A percentile compares a stretch with the other conserved stretches of the same genome.
phyloP scores from a whole-genome alignment of 257 asterid species.

The Scutellaria barbata region DNA sequence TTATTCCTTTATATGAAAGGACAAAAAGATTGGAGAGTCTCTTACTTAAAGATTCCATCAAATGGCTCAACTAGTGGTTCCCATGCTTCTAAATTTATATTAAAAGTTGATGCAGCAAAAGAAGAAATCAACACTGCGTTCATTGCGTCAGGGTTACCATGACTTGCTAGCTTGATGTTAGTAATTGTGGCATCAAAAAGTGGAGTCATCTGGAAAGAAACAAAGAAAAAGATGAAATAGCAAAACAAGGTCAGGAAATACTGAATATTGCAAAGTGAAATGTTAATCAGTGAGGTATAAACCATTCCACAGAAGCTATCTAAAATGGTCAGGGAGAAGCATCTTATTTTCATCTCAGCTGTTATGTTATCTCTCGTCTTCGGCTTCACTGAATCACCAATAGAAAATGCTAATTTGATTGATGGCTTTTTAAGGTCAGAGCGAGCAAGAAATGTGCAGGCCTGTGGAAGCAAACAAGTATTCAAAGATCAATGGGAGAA shows the following conservation, averaged over 20 bases:
- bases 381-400: slow-evolving; percentile 89
- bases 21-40: slow-evolving; percentile 20
- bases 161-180: slow-evolving; percentile 92
- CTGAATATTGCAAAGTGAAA: slow-evolving; percentile 11
- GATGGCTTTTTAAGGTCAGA: slow-evolving; percentile 92
- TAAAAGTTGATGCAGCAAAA: slow-evolving; percentile 93
- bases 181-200: slow-evolving; percentile 95
- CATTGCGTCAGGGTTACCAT: slow-evolving; percentile 87
- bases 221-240: slow-evolving; percentile 33
- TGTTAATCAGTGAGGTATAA: slow-evolving; percentile 33
- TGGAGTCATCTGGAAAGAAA: slow-evolving; percentile 80
- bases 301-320: slow-evolving; percentile 99
- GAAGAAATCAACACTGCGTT: slow-evolving; percentile 89
- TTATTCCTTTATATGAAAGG: slow-evolving; percentile 2
- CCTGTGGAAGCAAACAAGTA: slow-evolving; percentile 54
- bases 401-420: slow-evolving; percentile 75
- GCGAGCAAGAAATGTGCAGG: slow-evolving; percentile 96
- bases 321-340: slow-evolving; percentile 79
- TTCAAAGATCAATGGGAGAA: slow-evolving; percentile 23
- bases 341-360: slow-evolving; percentile 95
- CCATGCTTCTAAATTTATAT: slow-evolving; percentile 92
- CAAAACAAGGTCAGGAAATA: slow-evolving; percentile 29
- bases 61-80: slow-evolving; percentile 98
- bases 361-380: slow-evolving; percentile 89
- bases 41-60: slow-evolving; percentile 96